Evolutionary conservation across 179 eudicot species (phyloP).

Genomic region (Vitellaria paradoxa): DNA sequence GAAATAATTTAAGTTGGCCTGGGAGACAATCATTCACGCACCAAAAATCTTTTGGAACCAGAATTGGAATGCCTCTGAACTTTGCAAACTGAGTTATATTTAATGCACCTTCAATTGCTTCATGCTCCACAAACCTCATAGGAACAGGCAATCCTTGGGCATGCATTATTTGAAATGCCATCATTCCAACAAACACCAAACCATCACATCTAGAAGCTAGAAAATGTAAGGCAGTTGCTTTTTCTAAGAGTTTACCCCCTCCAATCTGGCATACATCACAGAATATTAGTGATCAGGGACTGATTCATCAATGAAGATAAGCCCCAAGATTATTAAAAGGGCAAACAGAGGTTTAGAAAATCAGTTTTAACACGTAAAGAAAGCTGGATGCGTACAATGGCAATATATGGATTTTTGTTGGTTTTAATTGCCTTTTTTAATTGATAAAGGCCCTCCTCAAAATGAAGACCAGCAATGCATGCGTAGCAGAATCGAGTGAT

Average conservation of each 20-base stretch:
- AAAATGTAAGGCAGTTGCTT: slow-evolving; percentile 55
- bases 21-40: slow-evolving; percentile 41
- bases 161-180: slow-evolving; percentile 87
- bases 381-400: slow-evolving; percentile 47
- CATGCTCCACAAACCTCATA: slow-evolving; percentile 40
- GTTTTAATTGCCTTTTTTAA: slow-evolving; percentile 39
- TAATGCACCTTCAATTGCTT: slow-evolving; percentile 49
- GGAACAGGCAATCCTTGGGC: slow-evolving; percentile 69
- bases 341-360: background rate
- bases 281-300: slow-evolving; percentile 7
- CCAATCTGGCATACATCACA: slow-evolving; percentile 55
- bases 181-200: slow-evolving; percentile 72
- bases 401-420: slow-evolving; percentile 44
- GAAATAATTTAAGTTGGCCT: slow-evolving; percentile 37
- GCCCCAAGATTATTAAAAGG: background rate
- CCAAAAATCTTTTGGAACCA: slow-evolving; percentile 70
- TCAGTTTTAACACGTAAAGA: background rate
- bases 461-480: slow-evolving; percentile 76
- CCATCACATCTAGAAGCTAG: slow-evolving; percentile 70
- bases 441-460: slow-evolving; percentile 56
- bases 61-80: slow-evolving; percentile 43
- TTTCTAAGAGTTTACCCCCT: slow-evolving; percentile 62
- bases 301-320: slow-evolving; percentile 1
- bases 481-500: slow-evolving; percentile 68
- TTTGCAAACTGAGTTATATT: slow-evolving; percentile 43